Conservation (phyloP, 164 flowering plant species). For the Tetrastigma voinierianum region DNA sequence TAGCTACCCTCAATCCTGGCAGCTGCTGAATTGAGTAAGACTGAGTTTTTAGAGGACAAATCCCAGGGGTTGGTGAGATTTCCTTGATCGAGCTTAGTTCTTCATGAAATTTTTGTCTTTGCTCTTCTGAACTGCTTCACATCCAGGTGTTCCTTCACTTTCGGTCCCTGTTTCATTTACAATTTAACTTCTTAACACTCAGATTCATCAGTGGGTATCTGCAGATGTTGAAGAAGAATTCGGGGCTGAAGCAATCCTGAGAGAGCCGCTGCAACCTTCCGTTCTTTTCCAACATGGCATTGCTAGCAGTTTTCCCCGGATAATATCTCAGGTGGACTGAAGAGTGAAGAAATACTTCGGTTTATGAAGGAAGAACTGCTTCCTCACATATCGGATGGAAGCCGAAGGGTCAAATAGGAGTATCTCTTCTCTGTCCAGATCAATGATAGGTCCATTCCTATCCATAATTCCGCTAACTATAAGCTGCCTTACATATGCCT, state of each 20-base stretch:
- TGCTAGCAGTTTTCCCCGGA: slow-evolving; percentile 22
- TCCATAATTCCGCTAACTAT: too few species aligned
- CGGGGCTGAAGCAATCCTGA: slow-evolving; percentile 52
- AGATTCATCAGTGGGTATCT: slow-evolving; percentile 53
- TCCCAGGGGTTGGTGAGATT: slow-evolving; percentile 50
- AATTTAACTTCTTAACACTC: slow-evolving; percentile 43
- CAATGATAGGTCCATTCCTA: slow-evolving; percentile 38
- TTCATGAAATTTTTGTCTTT: slow-evolving; percentile 74
- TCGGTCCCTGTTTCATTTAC: slow-evolving; percentile 35
- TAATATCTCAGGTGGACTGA: slow-evolving; percentile 22
- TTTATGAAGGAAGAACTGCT: too few species aligned
- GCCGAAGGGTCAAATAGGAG: too few species aligned
- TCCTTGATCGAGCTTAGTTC: slow-evolving; percentile 43
- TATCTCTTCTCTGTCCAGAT: slow-evolving; percentile 55
- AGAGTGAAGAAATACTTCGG: too few species aligned
- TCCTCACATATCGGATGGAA: too few species aligned
- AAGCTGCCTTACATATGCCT: too few species aligned
- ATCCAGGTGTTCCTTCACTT: slow-evolving; percentile 76
- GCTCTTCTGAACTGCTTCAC: slow-evolving; percentile 85
- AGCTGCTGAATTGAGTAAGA: slow-evolving; percentile 87
- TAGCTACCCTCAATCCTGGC: slow-evolving; percentile 95
- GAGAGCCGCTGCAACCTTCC: slow-evolving; percentile 75
- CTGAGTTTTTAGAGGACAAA: slow-evolving; percentile 79
- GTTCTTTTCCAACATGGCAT: slow-evolving; percentile 48
- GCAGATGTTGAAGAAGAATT: slow-evolving; percentile 19